Evolutionary conservation across 208 protist genomes (phyloP).

Genomic region (Acanthamoeba rhysodes): DNA sequence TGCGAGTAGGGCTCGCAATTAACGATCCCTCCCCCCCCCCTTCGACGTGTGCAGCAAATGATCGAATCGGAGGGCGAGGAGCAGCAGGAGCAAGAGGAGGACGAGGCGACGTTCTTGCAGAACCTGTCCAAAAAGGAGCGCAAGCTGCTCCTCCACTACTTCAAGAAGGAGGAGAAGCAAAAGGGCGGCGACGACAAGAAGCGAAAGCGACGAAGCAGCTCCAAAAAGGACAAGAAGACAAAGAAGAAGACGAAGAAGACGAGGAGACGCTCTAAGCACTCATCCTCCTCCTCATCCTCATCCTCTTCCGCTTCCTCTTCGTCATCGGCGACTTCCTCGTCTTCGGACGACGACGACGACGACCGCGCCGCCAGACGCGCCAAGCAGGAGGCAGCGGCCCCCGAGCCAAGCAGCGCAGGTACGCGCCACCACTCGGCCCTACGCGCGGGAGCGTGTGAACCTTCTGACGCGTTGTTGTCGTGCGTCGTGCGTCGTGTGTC

Average conservation of each 20-base stretch:
- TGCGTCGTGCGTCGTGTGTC: too few species aligned
- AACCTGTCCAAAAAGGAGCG: slow-evolving; percentile 53
- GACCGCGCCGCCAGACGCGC: neutral
- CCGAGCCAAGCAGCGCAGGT: too few species aligned
- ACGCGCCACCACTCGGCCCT: too few species aligned
- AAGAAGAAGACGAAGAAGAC: slow-evolving; percentile 41
- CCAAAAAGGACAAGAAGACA: neutral
- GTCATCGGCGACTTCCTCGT: too few species aligned
- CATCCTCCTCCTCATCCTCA: neutral
- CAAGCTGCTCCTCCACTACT: slow-evolving; percentile 62
- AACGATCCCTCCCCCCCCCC: neutral
- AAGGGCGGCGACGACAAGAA: neutral
- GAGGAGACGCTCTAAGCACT: neutral
- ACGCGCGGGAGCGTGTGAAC: too few species aligned
- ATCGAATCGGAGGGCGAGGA: slow-evolving; percentile 53
- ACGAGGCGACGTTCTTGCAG: slow-evolving; percentile 38
- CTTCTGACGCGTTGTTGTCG: too few species aligned
- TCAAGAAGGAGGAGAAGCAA: slow-evolving; percentile 65
- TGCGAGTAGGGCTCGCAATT: too few species aligned
- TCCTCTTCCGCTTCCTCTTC: slow-evolving; percentile 7
- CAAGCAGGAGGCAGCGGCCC: neutral
- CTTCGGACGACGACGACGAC: too few species aligned
- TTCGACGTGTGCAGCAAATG: slow-evolving; percentile 50
- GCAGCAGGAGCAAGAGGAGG: neutral
- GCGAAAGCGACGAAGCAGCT: neutral